phyloP scores from a whole-genome alignment of 208 protist genomes.

The Trichomonas vaginalis region DNA sequence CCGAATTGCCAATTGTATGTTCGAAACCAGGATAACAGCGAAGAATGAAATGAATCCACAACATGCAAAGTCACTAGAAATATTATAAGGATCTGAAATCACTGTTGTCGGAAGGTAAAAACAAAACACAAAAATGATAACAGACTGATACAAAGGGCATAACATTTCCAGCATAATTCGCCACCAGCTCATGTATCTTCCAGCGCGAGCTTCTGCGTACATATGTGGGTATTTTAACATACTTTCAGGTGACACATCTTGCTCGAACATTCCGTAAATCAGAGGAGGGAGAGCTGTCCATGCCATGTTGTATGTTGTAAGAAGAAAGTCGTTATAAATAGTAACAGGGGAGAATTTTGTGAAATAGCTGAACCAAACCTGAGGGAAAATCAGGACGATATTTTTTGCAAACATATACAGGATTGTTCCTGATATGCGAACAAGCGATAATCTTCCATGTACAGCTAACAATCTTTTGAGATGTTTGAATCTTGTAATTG shows the following conservation, averaged over 20 bases:
- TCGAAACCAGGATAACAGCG: neutral
- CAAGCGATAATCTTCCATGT: conserved; percentile 59
- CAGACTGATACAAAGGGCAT: neutral
- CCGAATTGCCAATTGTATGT: neutral
- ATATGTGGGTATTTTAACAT: neutral
- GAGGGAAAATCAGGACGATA: conserved; percentile 11
- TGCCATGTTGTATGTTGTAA: neutral
- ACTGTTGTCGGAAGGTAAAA: neutral
- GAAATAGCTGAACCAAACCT: conserved; percentile 20
- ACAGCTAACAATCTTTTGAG: conserved; percentile 45
- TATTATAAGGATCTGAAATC: neutral
- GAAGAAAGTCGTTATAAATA: neutral
- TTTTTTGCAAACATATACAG: conserved; percentile 29
- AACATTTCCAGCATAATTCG: neutral
- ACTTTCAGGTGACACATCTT: neutral
- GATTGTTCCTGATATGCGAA: conserved; percentile 16
- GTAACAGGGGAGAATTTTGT: conserved; percentile 3
- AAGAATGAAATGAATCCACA: neutral
- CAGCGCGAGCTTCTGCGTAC: neutral
- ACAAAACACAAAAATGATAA: neutral
- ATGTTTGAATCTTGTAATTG: conserved; percentile 60
- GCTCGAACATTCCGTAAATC: neutral
- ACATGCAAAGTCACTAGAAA: neutral
- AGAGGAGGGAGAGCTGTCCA: neutral
- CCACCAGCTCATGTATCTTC: neutral